Evolutionary conservation across 2,329 filamentous ascomycete genomes (phyloP), one percentile per base, ranked within the genome.

Genomic region (Neodidymelliopsis sp.): DNA sequence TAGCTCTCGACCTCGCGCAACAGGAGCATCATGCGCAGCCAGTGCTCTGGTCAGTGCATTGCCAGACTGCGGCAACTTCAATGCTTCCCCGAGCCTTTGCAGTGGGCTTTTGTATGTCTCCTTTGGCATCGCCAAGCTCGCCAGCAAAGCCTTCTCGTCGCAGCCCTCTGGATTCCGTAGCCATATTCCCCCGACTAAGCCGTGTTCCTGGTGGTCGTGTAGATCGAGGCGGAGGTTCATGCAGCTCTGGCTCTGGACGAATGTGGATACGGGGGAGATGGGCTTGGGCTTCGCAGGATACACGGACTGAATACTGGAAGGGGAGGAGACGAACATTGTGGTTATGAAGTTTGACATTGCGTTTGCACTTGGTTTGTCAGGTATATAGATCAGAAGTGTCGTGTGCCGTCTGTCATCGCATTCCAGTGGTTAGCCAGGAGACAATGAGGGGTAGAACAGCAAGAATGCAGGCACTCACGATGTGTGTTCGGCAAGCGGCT

Each of bases 311-410:
- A 51, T 53, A 48, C 41, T 73, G 39, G 57, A 53, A 53, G 66
- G 58, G 57, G 59, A 46, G 24, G 64, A 66, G 57, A 89, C 86
- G 77, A 80, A 90, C 87, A 90, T 89, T 72, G 89, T 91, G 62
- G 87, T 90, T 70, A 91, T 87, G 77, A 91, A 89, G 60, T 87
- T 88, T 70, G 87, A 83, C 88, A 90, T 91, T 52, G 49, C 45
- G 43, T 18, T 36, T 45, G 51, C 33, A 36, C 19, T 49, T 44
- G 49, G 49, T 46, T 34, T 44, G 46, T 60, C 48, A 38, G 50
- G 30, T 62, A 54, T 69, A 63, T 57, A 54, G 40, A 49, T 51
- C 25, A 24, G 27, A 19, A 20, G 55, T 56, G 47, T 53, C 49
- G 50, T 47, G 57, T 49, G 53, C 47, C 54, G 38, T 53, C 57